Base-by-base conservation (phyloP, 139 green algal species). In the Chlorella sp. region DNA sequence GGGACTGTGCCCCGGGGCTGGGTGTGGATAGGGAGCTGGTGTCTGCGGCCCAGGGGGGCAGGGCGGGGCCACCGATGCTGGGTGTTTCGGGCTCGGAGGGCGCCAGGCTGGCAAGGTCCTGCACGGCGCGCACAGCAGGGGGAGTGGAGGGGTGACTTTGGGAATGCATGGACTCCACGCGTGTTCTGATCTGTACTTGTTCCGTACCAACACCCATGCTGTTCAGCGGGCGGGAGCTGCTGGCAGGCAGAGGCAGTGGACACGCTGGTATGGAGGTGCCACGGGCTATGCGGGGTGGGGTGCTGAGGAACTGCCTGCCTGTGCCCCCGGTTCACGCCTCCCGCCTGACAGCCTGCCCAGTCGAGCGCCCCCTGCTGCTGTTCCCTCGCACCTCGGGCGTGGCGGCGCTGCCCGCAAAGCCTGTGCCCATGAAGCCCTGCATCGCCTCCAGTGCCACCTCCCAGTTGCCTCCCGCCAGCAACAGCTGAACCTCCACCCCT, bases 71-170 rank as follows among this genome's bases (percentile, higher is more conserved):
- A 18, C 11, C 21, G 66, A 69, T 68, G 30, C 66, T 77, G n/a
- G 84, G 84, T 0, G 84, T 88, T 30, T 88, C 84, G 37, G 84
- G 84, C 40, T 88, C 39, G 12, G 84, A 80, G 39, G 39, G n/a
- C 0, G 84, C 57, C 82, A 48, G 21, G 75, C 75, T 81, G 34
- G 75, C 75, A 28, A 81, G 34, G 75, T 81, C 75, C 75, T 81
- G 75, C 75, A 30, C 32, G 28, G 71, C 24, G 22, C 26, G 48
- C 48, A 57, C 68, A 36, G 68, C 48, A 36, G 36, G 68, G 21
- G 26, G 68, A 26, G 68, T 18, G 11, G 0, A 36, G 26, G 28
- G 24, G 68, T 30, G 26, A 18, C n/a, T n/a, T n/a, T n/a, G n/a
- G n/a, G n/a, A n/a, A n/a, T n/a, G n/a, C n/a, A n/a, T n/a, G n/a